phyloP scores from a whole-genome alignment of 2,329 filamentous ascomycete genomes.

The Stemphylium lycopersici region DNA sequence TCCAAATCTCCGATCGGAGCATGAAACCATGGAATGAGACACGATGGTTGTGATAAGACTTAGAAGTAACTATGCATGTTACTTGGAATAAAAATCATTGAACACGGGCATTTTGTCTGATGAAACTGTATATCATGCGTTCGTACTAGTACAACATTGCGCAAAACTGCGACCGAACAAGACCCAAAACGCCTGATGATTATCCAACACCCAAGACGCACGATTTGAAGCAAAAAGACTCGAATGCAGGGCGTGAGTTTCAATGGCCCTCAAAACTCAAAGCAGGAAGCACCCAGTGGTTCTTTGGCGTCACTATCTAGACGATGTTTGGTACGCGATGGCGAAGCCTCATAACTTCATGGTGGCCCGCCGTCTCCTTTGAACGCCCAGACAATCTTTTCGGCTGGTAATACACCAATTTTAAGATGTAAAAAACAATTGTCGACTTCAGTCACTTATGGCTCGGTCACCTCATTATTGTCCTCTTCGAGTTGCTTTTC shows the following conservation, averaged over 20 bases:
- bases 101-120: background rate
- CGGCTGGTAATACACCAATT: too few species aligned
- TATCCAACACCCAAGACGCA: background rate
- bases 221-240: background rate
- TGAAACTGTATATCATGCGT: background rate
- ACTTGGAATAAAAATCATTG: background rate
- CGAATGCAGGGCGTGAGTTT: background rate
- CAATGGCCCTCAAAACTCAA: background rate
- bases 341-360: background rate
- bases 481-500: conserved; percentile 53
- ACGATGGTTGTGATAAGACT: background rate
- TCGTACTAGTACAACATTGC: conserved; percentile 14
- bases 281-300: background rate
- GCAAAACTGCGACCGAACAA: conserved; percentile 5
- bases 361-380: background rate
- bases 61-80: background rate
- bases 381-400: background rate
- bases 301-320: background rate
- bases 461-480: conserved; percentile 25
- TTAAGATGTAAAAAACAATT: background rate
- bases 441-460: conserved; percentile 6
- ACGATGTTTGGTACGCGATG: background rate
- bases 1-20: background rate
- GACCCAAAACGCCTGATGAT: background rate
- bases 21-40: background rate